Evolutionary conservation across 805 yeast species (phyloP).

Genomic region (Candida caryicola): DNA sequence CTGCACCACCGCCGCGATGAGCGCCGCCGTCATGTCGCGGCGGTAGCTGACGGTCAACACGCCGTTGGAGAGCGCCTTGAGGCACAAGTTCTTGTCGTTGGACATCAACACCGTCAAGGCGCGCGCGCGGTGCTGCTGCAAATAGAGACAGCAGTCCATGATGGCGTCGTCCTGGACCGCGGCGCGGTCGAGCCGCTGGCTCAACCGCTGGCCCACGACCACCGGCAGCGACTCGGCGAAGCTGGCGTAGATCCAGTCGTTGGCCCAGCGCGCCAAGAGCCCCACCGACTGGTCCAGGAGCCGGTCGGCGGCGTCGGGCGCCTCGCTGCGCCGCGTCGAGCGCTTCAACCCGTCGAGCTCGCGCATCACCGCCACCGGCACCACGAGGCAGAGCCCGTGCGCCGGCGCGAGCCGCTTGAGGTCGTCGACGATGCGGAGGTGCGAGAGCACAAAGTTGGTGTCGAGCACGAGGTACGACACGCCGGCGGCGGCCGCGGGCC

Average conservation of each 20-base stretch:
- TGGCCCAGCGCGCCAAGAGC: conserved; percentile 65
- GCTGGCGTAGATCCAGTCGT: conserved; percentile 67
- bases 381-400: conserved; percentile 51
- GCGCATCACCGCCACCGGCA: conserved; percentile 67
- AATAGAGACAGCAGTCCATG: conserved; percentile 76
- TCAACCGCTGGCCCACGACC: conserved; percentile 62
- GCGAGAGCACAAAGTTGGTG: conserved; percentile 78
- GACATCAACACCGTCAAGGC: conserved; percentile 60
- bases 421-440: conserved; percentile 55
- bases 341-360: conserved; percentile 85
- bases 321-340: conserved; percentile 19
- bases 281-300: conserved; percentile 43
- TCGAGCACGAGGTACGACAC: conserved; percentile 61
- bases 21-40: conserved; percentile 41
- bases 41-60: conserved; percentile 59
- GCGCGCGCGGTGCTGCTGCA: conserved; percentile 36
- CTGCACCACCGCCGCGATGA: conserved; percentile 41
- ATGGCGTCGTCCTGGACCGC: conserved; percentile 75
- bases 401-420: conserved; percentile 38
- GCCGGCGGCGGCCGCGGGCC: conserved; percentile 16
- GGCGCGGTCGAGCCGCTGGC: conserved; percentile 48
- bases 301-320: conserved; percentile 10
- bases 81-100: conserved; percentile 80
- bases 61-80: conserved; percentile 68
- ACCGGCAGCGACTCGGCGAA: conserved; percentile 51